Percentiles rank a stretch among this genome's conserved stretches.
phyloP scores from a whole-genome alignment of 441 rosid genomes.

The Cnidoscolus chayamansa region DNA sequence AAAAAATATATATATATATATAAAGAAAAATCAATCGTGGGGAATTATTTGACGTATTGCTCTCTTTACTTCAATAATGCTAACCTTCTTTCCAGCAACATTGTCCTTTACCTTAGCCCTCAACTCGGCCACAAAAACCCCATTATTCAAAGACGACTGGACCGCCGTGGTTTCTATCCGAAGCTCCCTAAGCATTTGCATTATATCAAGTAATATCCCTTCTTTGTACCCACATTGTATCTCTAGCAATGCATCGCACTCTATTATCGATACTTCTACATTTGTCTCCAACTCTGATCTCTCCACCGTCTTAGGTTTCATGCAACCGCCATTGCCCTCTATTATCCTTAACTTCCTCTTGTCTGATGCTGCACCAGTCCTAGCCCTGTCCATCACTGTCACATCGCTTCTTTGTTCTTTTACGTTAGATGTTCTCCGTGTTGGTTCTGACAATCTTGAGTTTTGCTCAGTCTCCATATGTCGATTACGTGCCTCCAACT shows the following conservation, averaged over 20 bases:
- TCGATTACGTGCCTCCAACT: constrained; percentile 50
- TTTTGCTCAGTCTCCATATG: constrained; percentile 45
- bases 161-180: constrained; percentile 64
- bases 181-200: constrained; percentile 62
- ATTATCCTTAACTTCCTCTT: constrained; percentile 54
- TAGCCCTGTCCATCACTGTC: constrained; percentile 22
- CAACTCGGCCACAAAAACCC: constrained; percentile 58
- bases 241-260: constrained; percentile 73
- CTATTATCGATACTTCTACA: constrained; percentile 88
- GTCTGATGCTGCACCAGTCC: constrained; percentile 27
- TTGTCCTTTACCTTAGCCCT: constrained; percentile 81
- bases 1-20: background rate
- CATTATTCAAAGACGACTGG: constrained; percentile 50
- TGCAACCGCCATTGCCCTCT: constrained; percentile 33
- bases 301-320: constrained; percentile 16
- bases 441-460: constrained; percentile 33
- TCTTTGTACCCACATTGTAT: constrained; percentile 64
- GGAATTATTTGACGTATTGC: constrained; percentile 64
- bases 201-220: constrained; percentile 69
- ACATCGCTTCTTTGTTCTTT: constrained; percentile 43
- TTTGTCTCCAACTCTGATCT: constrained; percentile 22
- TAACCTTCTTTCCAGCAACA: constrained; percentile 40
- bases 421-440: constrained; percentile 30
- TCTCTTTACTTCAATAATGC: constrained; percentile 59
- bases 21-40: constrained; percentile 1